These are phyloP conservation scores for Omphalea diandra DNA, from an alignment of 441 rosid species.

Conservation along the genomic window DNA sequence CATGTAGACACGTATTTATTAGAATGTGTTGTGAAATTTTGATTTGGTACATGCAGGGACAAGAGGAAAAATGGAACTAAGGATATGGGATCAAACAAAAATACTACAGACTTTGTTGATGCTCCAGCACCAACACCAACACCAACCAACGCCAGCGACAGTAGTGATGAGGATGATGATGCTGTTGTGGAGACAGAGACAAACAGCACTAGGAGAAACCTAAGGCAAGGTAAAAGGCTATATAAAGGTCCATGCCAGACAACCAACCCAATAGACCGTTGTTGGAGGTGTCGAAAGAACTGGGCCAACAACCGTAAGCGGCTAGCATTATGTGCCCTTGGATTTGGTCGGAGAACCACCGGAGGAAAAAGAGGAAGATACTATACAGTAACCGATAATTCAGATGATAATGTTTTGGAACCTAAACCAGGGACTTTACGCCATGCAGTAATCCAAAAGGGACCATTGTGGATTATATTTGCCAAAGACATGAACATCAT, in stretches of 20 bases:
- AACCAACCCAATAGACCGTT: conserved; percentile 55
- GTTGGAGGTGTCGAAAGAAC: conserved; percentile 59
- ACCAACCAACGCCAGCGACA: no score
- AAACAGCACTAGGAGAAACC: conserved; percentile 45
- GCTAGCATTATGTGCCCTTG: conserved; percentile 76
- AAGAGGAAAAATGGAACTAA: no score
- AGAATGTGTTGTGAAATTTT: no score
- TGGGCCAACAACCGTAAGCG: conserved; percentile 54
- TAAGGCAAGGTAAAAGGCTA: conserved; percentile 26
- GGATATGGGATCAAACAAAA: no score
- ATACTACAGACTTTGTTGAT: no score
- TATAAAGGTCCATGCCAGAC: conserved; percentile 41
- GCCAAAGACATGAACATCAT: conserved; percentile 68
- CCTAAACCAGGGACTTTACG: conserved; percentile 86
- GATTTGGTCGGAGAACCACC: conserved; percentile 72
- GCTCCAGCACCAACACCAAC: no score
- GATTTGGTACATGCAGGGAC: no score
- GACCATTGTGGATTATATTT: conserved; percentile 84
- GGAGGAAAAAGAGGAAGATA: conserved; percentile 73
- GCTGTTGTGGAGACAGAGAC: no score
- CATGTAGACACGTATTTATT: no score
- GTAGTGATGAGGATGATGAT: no score
- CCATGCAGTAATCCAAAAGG: conserved; percentile 74
- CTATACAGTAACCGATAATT: conserved; percentile 65
- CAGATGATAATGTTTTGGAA: conserved; percentile 53